Evolutionary conservation across 139 green algal species (phyloP).

Genomic region (Picochlorum sp.): DNA sequence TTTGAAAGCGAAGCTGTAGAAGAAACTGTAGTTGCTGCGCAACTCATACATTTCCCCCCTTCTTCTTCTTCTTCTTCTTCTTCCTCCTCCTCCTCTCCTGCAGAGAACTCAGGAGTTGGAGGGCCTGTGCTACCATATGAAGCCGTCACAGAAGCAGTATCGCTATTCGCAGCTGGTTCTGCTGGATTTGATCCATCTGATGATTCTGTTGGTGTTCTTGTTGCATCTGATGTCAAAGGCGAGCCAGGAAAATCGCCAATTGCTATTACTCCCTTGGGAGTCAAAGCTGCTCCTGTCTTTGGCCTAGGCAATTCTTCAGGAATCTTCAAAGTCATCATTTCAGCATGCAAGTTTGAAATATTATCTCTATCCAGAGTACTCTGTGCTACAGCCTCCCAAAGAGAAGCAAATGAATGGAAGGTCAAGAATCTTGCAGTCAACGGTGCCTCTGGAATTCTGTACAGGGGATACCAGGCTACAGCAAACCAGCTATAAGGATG

Average conservation of each 20-base stretch:
- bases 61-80: neutral
- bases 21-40: neutral
- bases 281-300: neutral
- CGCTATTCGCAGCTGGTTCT: too few species aligned
- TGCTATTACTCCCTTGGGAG: neutral
- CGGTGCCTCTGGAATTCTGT: conserved; percentile 74
- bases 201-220: neutral
- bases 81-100: neutral
- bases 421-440: conserved; percentile 73
- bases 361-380: neutral
- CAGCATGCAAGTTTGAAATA: conserved; percentile 8
- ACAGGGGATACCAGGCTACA: conserved; percentile 80
- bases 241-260: neutral
- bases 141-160: neutral
- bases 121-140: neutral
- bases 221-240: neutral
- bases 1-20: neutral
- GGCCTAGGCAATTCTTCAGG: neutral
- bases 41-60: neutral
- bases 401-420: conserved; percentile 55
- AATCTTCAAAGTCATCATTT: neutral
- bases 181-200: neutral
- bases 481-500: conserved; percentile 74
- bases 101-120: neutral
- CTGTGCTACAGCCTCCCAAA: conserved; percentile 16